Base-by-base conservation (phyloP, 306 rosid genomes). In the Coriaria nepalensis region DNA sequence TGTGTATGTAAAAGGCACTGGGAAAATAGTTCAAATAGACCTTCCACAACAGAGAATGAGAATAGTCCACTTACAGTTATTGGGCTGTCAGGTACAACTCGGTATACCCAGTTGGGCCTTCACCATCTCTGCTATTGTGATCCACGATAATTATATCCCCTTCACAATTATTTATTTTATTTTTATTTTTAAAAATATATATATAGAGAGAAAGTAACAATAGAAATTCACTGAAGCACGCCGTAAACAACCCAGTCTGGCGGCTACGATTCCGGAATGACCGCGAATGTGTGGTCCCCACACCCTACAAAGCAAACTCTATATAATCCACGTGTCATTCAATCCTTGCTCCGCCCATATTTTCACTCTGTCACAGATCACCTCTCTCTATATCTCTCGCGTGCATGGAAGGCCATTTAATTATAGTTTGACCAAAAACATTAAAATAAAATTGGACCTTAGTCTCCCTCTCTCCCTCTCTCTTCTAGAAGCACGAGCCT, bases 331-430 rank as follows among this genome's bases (percentile, higher is more conserved):
- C 67, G 49, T 57, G 73, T 55, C 52, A 2, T 0, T 2, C 50
- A 45, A 48, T 38, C 2, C 8, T 10, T 43, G 29, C 14, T 15
- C 14, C 57, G 37, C 45, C 45, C 14, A 7, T 43, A 14, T 12
- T 12, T 43, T 43, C 7, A 6, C 0, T 10, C n/a, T 47, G 14
- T 10, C 4, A 6, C 29, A 20, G 3, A 20, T 14, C 14, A 14
- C 11, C 4, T 48, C 13, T 35, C 37, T n/a, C n/a, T 32, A 12
- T 35, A 5, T 12, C 33, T 13, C 46, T 29, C 47, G 74, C 75
- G 61, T 73, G 78, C 75, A 56, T 59, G 57, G 52, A 37, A 53
- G 50, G 71, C 59, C 74, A 59, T 56, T 63, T 62, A 66, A 75
- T 57, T 34, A 55, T 20, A 46, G 73, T 68, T 76, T 68, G 78